Base-by-base conservation (phyloP, 495 filamentous ascomycete species). In the Ramalina intermedia region DNA sequence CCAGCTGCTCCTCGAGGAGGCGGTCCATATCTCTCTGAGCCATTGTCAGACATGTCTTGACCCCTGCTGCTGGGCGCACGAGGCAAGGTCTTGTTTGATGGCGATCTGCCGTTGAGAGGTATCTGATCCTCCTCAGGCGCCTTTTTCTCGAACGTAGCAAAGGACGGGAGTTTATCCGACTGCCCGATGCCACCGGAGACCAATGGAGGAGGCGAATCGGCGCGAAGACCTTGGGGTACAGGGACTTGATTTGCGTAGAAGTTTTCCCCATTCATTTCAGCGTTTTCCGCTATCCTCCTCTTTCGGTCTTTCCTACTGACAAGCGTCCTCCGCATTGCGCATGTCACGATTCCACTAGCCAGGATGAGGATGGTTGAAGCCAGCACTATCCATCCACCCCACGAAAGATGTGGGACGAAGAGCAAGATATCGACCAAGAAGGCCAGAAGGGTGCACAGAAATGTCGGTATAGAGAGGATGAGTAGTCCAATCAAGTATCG, bases 371-470 rank as follows among this genome's bases (percentile, higher is more conserved):
- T 85, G 16, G 88, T 91, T 18, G 91, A 85, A 16, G 79, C 91
- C 24, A 98, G 73, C 14, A 96, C 91, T 51, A 98, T 78, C 76
- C 89, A 98, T 51, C 89, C 89, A 54, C 86, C 91, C 87, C 89
- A 96, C 58, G 79, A 73, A 63, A 95, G 62, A 66, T 96, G 91
- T 33, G 91, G 91, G 21, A 95, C 84, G 60, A 98, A 98, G 16
- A 98, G 75, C 33, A 98, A 66, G n/a, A 98, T 85, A 63, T 98
- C 91, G 51, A 96, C 80, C 46, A 98, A 70, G 66, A 98, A 96
- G 18, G 87, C 83, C 21, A 96, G 70, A 9, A 96, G 73, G 21
- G 85, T 79, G 49, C 90, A 78, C 37, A 98, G 69, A 29, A 96
- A 77, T 4, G 87, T 89, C 39, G 93, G 75, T 47, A 96, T 75